A percentile compares a stretch with the other conserved stretches of the same genome.
Conservation (phyloP, 148 eudicot genomes). For the Vaccinium myrtillus region DNA sequence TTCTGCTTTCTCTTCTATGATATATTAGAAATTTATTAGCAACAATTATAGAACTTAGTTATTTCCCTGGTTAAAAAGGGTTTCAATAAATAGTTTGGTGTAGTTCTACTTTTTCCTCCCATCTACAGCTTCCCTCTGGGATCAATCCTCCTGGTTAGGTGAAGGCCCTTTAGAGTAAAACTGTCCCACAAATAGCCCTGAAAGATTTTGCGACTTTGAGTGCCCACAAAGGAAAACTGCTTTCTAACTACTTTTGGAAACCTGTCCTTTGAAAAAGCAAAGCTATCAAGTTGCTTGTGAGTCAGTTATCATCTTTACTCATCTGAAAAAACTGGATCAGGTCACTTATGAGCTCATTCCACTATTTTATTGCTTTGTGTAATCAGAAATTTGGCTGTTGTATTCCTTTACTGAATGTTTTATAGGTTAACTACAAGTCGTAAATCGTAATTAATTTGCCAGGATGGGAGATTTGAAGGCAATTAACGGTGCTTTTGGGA, state of each 20-base stretch:
- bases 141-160: not conserved
- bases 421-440: not conserved
- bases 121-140: not conserved
- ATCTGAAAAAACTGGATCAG: not conserved
- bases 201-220: not conserved
- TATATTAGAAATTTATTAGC: not conserved
- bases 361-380: not conserved
- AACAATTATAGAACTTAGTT: not conserved
- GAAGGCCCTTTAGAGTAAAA: not conserved
- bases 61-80: not conserved
- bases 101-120: not conserved
- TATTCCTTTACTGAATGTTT: not conserved
- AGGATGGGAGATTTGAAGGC: slow-evolving; percentile 53
- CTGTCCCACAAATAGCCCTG: not conserved
- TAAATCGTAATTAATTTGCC: slow-evolving; percentile 16
- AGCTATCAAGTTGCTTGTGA: not conserved
- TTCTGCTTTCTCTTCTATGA: not conserved
- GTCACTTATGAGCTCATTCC: not conserved
- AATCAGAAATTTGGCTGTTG: not conserved
- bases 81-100: not conserved
- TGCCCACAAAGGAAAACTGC: not conserved
- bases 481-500: slow-evolving; percentile 33
- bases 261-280: not conserved
- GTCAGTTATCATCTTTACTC: not conserved
- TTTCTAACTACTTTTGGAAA: not conserved